phyloP scores from a whole-genome alignment of 1,139 yeast genomes.

The Suhomyces panamericanus region DNA sequence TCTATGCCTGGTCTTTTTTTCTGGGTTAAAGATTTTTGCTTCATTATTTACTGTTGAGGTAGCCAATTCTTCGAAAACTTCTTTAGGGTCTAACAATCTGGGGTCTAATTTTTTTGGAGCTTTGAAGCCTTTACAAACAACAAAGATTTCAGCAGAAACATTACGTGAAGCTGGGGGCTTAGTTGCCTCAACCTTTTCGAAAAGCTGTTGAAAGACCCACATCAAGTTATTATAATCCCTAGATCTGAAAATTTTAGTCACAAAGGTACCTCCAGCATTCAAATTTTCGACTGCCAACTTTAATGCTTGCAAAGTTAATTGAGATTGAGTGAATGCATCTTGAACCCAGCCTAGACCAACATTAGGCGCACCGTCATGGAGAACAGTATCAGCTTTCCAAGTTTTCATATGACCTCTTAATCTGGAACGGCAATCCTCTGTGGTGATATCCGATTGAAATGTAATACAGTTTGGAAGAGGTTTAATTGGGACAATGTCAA shows the following conservation, averaged over 20 bases:
- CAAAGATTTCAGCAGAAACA: conserved; percentile 98
- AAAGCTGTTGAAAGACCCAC: conserved; percentile 96
- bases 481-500: conserved; percentile 95
- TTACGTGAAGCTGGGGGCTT: conserved; percentile 99
- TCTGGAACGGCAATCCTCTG: conserved; percentile 94
- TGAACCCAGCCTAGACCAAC: conserved; percentile 99
- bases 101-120: conserved; percentile 97
- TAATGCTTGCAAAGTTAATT: conserved; percentile 87
- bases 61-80: conserved; percentile 89
- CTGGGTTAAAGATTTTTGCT: conserved; percentile 92
- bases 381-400: conserved; percentile 97
- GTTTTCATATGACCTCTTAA: conserved; percentile 95
- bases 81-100: conserved; percentile 83
- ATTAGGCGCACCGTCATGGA: conserved; percentile 99
- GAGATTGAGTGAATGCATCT: conserved; percentile 98
- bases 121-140: conserved; percentile 91
- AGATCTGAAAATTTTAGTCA: conserved; percentile 94
- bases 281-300: conserved; percentile 94
- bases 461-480: conserved; percentile 91
- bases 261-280: conserved; percentile 91
- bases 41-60: conserved; percentile 81
- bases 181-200: conserved; percentile 96
- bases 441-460: conserved; percentile 94
- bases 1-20: conserved; percentile 84
- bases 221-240: conserved; percentile 94